Base-by-base conservation (phyloP, 2,329 filamentous ascomycete genomes). In the Berkeleyomyces basicola region DNA sequence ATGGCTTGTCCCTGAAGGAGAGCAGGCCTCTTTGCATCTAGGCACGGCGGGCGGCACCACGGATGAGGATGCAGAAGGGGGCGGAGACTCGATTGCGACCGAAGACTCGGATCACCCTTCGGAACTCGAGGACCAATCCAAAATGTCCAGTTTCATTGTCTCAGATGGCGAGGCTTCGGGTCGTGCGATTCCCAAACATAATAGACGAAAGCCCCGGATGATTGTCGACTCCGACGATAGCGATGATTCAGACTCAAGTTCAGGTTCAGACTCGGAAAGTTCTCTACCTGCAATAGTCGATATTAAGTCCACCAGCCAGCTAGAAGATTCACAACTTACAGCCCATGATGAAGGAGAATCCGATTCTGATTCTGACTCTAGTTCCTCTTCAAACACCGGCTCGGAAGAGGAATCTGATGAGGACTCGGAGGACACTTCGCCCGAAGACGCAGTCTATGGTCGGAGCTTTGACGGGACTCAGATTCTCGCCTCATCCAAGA, bases 1-100 rank as follows among this genome's bases (percentile, higher is more conserved):
- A 67, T 95, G 90, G 90, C 77, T 95, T 49, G 87, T 91, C 3
- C 79, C 83, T 0, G 84, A 87, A 63, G 78, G 81, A 7, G 78
- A 93, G 69, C 83, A 80, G 53, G 77, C 79, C 0, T 70, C 77
- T 0, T 70, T 84, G 3, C 76, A 77, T n/a, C 77, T 91, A 14
- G 88, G 87, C 58, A 87, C 85, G 70, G 87, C 88, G 53, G 90
- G 89, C n/a, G 89, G 88, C 3, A 82, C 83, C n/a, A 87, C 90
- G 61, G 89, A 95, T 66, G 90, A 95, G 71, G 83, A 96, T 70
- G 88, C 87, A 2, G 91, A 95, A 70, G 90, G 90, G 1, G 89
- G 86, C 3, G 91, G 90, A 31, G 88, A 95, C 63, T 89, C 83
- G 71, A 78, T 96, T 59, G 81, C 81, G 44, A 83, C 85, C 0